Conservation (phyloP, 2,329 filamentous ascomycete genomes). For the Curvularia lunata region DNA sequence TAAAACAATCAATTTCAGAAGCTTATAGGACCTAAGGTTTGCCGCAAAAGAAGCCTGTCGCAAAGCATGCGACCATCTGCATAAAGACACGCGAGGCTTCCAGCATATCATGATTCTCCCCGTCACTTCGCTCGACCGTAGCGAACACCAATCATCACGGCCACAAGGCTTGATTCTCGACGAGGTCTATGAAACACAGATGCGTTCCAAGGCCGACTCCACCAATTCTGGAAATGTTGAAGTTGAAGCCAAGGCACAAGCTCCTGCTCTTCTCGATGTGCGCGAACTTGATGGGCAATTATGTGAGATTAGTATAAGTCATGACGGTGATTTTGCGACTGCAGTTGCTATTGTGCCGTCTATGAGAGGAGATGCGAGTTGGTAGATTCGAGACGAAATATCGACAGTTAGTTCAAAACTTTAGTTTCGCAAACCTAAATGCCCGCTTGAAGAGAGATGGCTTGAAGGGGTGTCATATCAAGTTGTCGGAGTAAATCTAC, state of each 20-base stretch:
- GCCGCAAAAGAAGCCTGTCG: slow-evolving; percentile 60
- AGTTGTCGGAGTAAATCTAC: no score
- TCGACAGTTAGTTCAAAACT: no score
- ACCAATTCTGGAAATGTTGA: not conserved
- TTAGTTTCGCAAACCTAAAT: not conserved
- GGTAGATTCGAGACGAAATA: not conserved
- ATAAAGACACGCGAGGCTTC: slow-evolving; percentile 31
- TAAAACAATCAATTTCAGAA: not conserved
- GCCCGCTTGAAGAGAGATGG: not conserved
- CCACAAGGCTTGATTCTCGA: slow-evolving; percentile 41
- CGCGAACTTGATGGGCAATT: slow-evolving; percentile 52
- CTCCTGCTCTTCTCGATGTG: slow-evolving; percentile 11
- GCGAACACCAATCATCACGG: slow-evolving; percentile 21
- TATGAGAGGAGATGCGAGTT: slow-evolving; percentile 2
- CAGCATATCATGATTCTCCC: slow-evolving; percentile 51
- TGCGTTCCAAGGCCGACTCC: not conserved
- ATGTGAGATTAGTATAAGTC: slow-evolving; percentile 80
- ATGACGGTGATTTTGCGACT: slow-evolving; percentile 82
- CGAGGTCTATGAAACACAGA: not conserved
- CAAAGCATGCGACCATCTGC: slow-evolving; percentile 50
- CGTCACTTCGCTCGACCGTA: slow-evolving; percentile 4
- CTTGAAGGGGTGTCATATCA: not conserved
- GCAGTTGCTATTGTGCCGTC: slow-evolving; percentile 67
- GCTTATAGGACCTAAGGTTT: slow-evolving; percentile 45
- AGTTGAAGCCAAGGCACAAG: slow-evolving; percentile 6